Evolutionary conservation across 306 rosid species (phyloP).

Genomic region (Casuarina cunninghamiana): DNA sequence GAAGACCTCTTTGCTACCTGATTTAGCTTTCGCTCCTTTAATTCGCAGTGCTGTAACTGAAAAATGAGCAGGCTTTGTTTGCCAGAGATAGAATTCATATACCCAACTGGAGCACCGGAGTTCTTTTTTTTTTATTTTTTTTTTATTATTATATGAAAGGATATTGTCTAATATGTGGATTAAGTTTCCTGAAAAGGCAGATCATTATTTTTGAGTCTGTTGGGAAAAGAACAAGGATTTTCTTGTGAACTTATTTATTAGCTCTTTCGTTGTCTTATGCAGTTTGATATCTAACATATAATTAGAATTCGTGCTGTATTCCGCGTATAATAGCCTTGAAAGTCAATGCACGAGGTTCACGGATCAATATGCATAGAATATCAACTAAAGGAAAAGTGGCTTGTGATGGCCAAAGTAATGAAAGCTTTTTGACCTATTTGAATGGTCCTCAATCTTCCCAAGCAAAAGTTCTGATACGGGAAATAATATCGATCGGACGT

Average conservation of each 20-base stretch:
- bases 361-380: conserved; percentile 7
- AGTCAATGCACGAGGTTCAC: background rate
- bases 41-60: conserved; percentile 36
- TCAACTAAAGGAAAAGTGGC: background rate
- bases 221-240: conserved; percentile 24
- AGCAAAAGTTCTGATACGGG: conserved; percentile 16
- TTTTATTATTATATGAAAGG: background rate
- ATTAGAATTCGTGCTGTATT: no score
- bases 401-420: background rate
- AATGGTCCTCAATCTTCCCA: conserved; percentile 18
- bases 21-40: conserved; percentile 44
- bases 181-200: conserved; percentile 20
- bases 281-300: no score
- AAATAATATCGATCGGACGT: conserved; percentile 37
- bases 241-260: conserved; percentile 26
- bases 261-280: no score
- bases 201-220: conserved; percentile 29
- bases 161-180: conserved; percentile 10
- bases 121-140: no score
- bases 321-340: no score
- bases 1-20: conserved; percentile 42
- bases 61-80: conserved; percentile 25
- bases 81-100: conserved; percentile 29
- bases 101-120: conserved; percentile 31
- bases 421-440: conserved; percentile 25